Base-by-base conservation (phyloP, 2,329 filamentous ascomycete genomes). In the Knufia petricola region DNA sequence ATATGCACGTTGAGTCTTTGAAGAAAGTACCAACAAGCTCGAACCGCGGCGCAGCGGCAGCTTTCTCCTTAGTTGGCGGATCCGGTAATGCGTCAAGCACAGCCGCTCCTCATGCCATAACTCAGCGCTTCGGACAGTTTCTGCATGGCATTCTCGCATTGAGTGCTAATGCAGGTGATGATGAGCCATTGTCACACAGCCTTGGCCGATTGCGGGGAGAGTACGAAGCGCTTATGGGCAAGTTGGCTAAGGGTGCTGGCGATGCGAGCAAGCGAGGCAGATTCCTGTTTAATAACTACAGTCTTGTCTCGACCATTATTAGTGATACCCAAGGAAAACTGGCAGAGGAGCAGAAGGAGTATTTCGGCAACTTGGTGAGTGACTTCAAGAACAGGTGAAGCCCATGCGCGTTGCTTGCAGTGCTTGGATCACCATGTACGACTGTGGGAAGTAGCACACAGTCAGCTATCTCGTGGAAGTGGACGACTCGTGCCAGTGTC, bases 221-320 rank as follows among this genome's bases (percentile, higher is more conserved):
- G 62, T 84, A 90, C 36, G 88, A 96, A 65, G 77, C 78, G 0
- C 92, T 95, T 57, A 66, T 98, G 52, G 78, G 78, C 4, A 87
- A 85, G 62, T 73, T 89, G 51, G 85, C 85, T 61, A 84, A 87
- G 57, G 72, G 73, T 0, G 86, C 89, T 53, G 69, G 75, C 1
- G 90, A 95, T 60, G 75, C 78, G 54, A 79, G 87, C 62, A 94
- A 94, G 69, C 76, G 84, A 56, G 84, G 90, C 57, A 75, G 92
- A 38, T 96, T 96, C 62, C 66, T 98, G 60, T 92, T 85, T 63
- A 98, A 96, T 64, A 98, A 98, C 65, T 96, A 94, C 66, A 94
- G 87, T 47, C 73, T 98, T 55, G 78, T 98, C n/a, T 73, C 87
- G 59, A 95, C 92, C 9, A 95, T 98, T 53, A 85, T 98, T 55